Conservation (phyloP, 73 alveolate species). For the Symbiodinium natans region DNA sequence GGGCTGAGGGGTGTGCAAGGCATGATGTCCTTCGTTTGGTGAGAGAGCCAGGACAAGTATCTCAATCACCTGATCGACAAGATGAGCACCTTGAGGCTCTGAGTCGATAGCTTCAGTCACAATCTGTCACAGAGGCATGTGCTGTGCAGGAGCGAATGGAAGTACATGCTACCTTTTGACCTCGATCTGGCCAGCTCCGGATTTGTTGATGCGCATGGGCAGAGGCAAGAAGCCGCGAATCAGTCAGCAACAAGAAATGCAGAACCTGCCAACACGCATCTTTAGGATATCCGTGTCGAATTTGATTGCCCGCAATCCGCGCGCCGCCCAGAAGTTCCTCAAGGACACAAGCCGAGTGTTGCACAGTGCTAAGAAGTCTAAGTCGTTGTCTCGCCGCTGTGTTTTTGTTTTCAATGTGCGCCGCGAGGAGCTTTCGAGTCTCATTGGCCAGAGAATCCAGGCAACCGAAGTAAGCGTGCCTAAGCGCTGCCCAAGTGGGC, state of each 20-base stretch:
- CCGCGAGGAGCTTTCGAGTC: slow-evolving; percentile 63
- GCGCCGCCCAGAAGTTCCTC: slow-evolving; percentile 72
- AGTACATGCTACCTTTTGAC: slow-evolving; percentile 80
- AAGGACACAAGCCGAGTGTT: neutral
- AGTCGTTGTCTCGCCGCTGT: neutral
- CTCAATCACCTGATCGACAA: slow-evolving; percentile 80
- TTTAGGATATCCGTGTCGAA: slow-evolving; percentile 60
- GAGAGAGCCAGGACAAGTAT: slow-evolving; percentile 57
- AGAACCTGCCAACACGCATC: neutral
- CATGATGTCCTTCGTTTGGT: too few relatives aligned
- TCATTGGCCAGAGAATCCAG: slow-evolving; percentile 90
- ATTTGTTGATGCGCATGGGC: slow-evolving; percentile 45
- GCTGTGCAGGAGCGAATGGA: slow-evolving; percentile 69
- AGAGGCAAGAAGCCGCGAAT: slow-evolving; percentile 19
- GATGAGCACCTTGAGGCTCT: slow-evolving; percentile 72
- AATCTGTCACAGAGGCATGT: neutral
- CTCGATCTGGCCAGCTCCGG: slow-evolving; percentile 92
- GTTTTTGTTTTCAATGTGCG: neutral
- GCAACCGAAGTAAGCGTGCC: neutral
- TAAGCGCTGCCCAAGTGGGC: too few relatives aligned
- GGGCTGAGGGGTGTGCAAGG: too few relatives aligned
- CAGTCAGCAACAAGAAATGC: neutral
- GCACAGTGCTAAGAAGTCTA: too few relatives aligned
- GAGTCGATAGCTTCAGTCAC: neutral
- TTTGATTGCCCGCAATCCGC: slow-evolving; percentile 45